Conservation (phyloP, 2,329 filamentous ascomycete species). For the Corniculantispora saksenae region DNA sequence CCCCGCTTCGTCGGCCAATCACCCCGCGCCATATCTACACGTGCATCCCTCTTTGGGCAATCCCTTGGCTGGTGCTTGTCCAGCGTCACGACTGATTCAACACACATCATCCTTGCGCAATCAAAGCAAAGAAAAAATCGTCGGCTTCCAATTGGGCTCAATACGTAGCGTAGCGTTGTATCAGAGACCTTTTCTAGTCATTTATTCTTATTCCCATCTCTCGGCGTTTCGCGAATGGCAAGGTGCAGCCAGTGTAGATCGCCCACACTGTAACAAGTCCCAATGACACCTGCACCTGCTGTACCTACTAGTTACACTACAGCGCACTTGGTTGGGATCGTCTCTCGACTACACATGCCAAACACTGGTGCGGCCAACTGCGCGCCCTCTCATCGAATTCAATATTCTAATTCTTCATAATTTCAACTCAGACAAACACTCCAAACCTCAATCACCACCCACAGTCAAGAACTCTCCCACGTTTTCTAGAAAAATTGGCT, state of each 20-base stretch:
- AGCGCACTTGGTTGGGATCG: too few relatives aligned
- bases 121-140: background rate
- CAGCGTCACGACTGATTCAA: background rate
- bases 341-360: too few relatives aligned
- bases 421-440: too few relatives aligned
- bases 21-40: background rate
- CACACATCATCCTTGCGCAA: background rate
- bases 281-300: too few relatives aligned
- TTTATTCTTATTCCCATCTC: too few relatives aligned
- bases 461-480: background rate
- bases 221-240: too few relatives aligned
- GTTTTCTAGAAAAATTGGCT: background rate
- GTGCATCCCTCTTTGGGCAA: conserved; percentile 15
- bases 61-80: background rate
- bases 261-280: too few relatives aligned
- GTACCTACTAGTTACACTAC: too few relatives aligned
- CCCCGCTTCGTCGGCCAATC: background rate
- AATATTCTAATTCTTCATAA: too few relatives aligned
- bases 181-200: too few relatives aligned
- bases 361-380: too few relatives aligned
- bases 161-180: background rate
- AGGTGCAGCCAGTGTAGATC: too few relatives aligned
- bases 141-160: background rate
- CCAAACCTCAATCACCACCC: background rate
- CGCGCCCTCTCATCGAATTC: background rate